Evolutionary conservation across 2,329 filamentous ascomycete genomes (phyloP).

Genomic region (Blumeriella jaapii): DNA sequence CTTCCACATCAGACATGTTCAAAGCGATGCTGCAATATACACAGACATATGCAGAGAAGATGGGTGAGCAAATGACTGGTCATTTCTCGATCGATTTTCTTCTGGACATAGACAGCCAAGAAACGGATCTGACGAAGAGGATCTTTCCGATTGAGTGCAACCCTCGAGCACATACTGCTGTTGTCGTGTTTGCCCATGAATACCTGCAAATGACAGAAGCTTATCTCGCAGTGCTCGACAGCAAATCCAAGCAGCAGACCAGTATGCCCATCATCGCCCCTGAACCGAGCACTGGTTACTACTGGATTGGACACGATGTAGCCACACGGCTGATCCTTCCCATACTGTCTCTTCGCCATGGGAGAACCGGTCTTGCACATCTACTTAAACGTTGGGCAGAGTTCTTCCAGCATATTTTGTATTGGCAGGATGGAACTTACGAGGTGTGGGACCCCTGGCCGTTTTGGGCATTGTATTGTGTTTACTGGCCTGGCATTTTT

Average conservation of each 20-base stretch:
- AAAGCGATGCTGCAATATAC: constrained; percentile 55
- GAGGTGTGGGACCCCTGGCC: constrained; percentile 44
- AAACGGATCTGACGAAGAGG: constrained; percentile 25
- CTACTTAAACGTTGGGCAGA: constrained; percentile 16
- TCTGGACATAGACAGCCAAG: constrained; percentile 34
- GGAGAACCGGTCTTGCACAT: constrained; percentile 16
- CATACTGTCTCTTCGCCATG: constrained; percentile 25
- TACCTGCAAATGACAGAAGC: constrained; percentile 32
- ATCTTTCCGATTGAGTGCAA: constrained; percentile 63
- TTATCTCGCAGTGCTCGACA: constrained; percentile 38
- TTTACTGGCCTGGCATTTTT: constrained; percentile 45
- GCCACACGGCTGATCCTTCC: constrained; percentile 40
- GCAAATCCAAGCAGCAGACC: constrained; percentile 3
- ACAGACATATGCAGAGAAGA: constrained; percentile 38
- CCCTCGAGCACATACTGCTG: constrained; percentile 56
- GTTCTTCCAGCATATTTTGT: constrained; percentile 30
- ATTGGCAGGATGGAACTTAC: constrained; percentile 45
- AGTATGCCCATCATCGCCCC: constrained; percentile 14
- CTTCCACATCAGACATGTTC: constrained; percentile 39
- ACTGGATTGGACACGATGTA: constrained; percentile 58
- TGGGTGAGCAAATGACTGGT: constrained; percentile 45
- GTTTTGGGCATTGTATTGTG: constrained; percentile 43
- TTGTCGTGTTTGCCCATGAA: constrained; percentile 42
- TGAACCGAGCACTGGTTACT: constrained; percentile 31
- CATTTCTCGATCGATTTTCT: constrained; percentile 67